Evolutionary conservation across 2,329 filamentous ascomycete genomes (phyloP).

Genomic region (Monilinia fructigena): DNA sequence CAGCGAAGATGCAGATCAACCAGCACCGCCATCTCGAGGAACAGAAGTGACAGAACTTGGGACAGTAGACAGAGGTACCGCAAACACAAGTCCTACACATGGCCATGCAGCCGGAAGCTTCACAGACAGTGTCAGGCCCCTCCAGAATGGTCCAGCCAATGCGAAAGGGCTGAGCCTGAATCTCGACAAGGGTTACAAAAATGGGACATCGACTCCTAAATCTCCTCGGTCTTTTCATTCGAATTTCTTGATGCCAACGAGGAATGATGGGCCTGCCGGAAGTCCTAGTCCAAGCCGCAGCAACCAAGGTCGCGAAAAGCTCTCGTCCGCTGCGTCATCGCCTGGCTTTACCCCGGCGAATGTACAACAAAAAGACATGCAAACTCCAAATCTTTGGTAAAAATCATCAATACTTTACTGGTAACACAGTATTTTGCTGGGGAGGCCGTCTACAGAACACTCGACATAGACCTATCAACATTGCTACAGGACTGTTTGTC

Average conservation of each 20-base stretch:
- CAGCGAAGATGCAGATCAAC: constrained; percentile 52
- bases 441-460: constrained; percentile 88
- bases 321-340: constrained; percentile 78
- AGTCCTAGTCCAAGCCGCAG: constrained; percentile 54
- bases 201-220: constrained; percentile 55
- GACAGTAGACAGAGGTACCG: constrained; percentile 66
- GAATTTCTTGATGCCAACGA: constrained; percentile 65
- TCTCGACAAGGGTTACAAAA: constrained; percentile 59
- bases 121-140: constrained; percentile 74
- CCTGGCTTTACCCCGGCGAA: constrained; percentile 60
- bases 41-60: constrained; percentile 69
- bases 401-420: constrained; percentile 90
- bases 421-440: constrained; percentile 87
- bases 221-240: constrained; percentile 76
- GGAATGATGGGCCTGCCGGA: constrained; percentile 51
- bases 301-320: constrained; percentile 71
- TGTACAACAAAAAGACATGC: constrained; percentile 35
- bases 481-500: constrained; percentile 80
- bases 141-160: constrained; percentile 46
- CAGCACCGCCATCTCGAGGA: constrained; percentile 69
- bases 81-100: constrained; percentile 70
- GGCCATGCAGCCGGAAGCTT: constrained; percentile 61
- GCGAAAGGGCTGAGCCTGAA: constrained; percentile 53
- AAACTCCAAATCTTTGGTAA: constrained; percentile 54
- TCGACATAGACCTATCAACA: constrained; percentile 80